These are phyloP conservation scores for Colletotrichum sidae DNA, from an alignment of 2,329 filamentous ascomycete species.

Conservation along the genomic window DNA sequence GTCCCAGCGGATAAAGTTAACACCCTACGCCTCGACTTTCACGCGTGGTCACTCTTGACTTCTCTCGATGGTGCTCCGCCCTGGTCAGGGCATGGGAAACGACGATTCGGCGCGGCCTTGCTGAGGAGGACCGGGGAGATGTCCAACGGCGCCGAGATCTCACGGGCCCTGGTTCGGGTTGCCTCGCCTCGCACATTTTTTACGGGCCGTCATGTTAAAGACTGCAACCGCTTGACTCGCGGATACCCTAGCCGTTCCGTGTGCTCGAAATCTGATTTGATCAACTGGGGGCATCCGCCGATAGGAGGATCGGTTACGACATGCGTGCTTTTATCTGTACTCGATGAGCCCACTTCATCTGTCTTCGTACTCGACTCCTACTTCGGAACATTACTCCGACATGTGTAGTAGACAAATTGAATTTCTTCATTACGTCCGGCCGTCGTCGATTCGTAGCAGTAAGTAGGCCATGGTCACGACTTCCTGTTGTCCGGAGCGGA, in stretches of 20 bases:
- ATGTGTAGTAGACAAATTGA: too few species aligned
- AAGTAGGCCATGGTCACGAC: too few species aligned
- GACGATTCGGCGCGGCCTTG: neutral
- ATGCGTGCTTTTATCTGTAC: too few species aligned
- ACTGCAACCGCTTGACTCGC: conserved; percentile 12
- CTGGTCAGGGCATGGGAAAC: conserved; percentile 1
- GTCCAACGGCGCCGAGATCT: conserved; percentile 5
- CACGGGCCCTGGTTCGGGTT: neutral
- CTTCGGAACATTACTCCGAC: too few species aligned
- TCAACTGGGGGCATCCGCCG: neutral
- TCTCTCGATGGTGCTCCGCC: neutral
- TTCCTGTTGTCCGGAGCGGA: too few species aligned
- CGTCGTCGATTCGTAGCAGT: too few species aligned
- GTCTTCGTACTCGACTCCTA: too few species aligned
- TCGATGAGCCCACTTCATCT: too few species aligned
- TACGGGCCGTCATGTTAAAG: conserved; percentile 1
- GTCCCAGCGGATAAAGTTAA: conserved; percentile 16
- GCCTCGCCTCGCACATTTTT: conserved; percentile 2
- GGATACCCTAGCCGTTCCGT: neutral
- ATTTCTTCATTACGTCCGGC: too few species aligned
- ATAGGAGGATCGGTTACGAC: neutral
- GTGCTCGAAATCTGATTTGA: neutral
- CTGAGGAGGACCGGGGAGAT: neutral
- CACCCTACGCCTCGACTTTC: neutral
- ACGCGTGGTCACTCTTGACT: neutral